Conservation (phyloP, 78 protist genomes). For the Dictyostelium discoideum region dicty_2.7 NC_007088.5:1728501-1729000, state of each 20-base stretch:
- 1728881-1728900: slow-evolving; percentile 21
- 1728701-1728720: background rate
- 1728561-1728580: background rate
- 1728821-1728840: slow-evolving; percentile 1
- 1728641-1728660: slow-evolving; percentile 16
- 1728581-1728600: background rate
- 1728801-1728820: background rate
- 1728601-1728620: background rate
- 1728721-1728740: background rate
- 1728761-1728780: background rate
- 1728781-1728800: background rate
- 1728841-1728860: slow-evolving; percentile 8
- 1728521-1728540: background rate
- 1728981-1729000: slow-evolving; percentile 26
- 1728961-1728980: background rate
- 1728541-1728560: background rate
- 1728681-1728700: slow-evolving; percentile 11
- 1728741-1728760: slow-evolving; percentile 36
- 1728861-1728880: background rate
- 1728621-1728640: background rate
- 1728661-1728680: slow-evolving; percentile 9
- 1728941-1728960: background rate
- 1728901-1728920: background rate
- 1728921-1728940: slow-evolving; percentile 37
- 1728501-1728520: background rate